A percentile compares a stretch with the other conserved stretches of the same genome.
phyloP scores from a whole-genome alignment of 192 early-diverging fungal species.

The Entomortierella beljakovae region DNA sequence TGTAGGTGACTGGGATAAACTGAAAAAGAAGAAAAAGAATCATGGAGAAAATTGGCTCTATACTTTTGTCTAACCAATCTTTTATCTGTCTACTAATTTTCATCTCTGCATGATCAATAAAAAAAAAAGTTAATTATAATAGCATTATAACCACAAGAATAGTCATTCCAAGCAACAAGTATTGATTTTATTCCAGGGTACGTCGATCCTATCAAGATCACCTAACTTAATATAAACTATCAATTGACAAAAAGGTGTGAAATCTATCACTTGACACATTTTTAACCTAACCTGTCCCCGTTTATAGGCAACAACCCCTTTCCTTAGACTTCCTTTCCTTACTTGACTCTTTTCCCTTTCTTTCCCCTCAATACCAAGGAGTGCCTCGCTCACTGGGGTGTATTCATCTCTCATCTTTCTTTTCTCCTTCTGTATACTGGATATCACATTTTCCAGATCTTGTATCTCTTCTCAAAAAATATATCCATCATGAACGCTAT shows the following conservation, averaged over 20 bases:
- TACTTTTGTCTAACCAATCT: too few relatives aligned
- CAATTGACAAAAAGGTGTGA: too few relatives aligned
- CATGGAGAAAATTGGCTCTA: too few relatives aligned
- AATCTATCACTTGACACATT: too few relatives aligned
- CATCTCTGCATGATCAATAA: background rate
- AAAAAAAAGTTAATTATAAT: background rate
- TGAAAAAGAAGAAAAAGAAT: too few relatives aligned
- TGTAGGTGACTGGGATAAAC: background rate
- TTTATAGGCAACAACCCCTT: background rate
- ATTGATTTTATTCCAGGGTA: background rate
- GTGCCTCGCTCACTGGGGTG: background rate
- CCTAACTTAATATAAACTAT: too few relatives aligned
- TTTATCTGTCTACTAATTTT: background rate
- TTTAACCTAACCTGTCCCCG: background rate
- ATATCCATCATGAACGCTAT: conserved; percentile 36
- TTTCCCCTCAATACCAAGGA: conserved; percentile 8
- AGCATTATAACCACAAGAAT: background rate
- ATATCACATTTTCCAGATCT: background rate
- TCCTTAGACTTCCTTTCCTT: background rate
- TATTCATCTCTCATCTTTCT: background rate
- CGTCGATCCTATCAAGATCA: too few relatives aligned
- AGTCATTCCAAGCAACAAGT: too few relatives aligned
- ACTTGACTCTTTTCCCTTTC: background rate
- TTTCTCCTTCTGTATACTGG: background rate
- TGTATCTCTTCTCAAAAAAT: background rate